Percentiles rank a stretch among this genome's conserved stretches.
phyloP scores from a whole-genome alignment of 495 filamentous ascomycete species.

The Penicillium silybi region DNA sequence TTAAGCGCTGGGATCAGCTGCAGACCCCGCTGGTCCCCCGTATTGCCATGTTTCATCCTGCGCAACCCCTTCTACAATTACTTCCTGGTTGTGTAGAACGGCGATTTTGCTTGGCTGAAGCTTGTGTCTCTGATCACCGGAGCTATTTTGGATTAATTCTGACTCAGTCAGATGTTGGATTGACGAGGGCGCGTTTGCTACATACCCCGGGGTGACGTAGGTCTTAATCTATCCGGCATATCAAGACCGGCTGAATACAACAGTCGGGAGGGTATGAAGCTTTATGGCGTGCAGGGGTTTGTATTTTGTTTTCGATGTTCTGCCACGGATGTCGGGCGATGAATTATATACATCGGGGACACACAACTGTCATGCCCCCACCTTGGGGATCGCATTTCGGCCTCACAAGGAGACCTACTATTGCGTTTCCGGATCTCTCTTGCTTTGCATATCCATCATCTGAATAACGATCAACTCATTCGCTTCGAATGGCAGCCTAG shows the following conservation, averaged over 20 bases:
- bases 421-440: not conserved
- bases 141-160: not conserved
- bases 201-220: not conserved
- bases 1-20: slow-evolving; percentile 27
- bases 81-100: not conserved
- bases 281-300: not conserved
- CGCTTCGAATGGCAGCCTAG: not conserved
- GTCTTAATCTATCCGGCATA: not conserved
- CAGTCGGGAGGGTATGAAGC: not conserved
- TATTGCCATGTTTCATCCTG: slow-evolving; percentile 1
- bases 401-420: not conserved
- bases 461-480: not conserved
- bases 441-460: not conserved
- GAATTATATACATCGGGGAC: not conserved
- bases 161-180: slow-evolving; percentile 3
- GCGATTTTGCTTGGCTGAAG: slow-evolving; percentile 7
- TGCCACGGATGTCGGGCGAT: no score
- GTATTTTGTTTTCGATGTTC: no score
- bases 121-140: slow-evolving; percentile 12
- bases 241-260: not conserved
- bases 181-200: not conserved
- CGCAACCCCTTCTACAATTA: not conserved
- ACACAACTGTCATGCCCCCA: no score
- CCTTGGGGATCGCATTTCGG: no score
- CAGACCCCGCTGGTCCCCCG: slow-evolving; percentile 4